These are phyloP conservation scores for Teratosphaeria epicoccoides DNA, from an alignment of 2,329 filamentous ascomycete species.

Conservation along the genomic window DNA sequence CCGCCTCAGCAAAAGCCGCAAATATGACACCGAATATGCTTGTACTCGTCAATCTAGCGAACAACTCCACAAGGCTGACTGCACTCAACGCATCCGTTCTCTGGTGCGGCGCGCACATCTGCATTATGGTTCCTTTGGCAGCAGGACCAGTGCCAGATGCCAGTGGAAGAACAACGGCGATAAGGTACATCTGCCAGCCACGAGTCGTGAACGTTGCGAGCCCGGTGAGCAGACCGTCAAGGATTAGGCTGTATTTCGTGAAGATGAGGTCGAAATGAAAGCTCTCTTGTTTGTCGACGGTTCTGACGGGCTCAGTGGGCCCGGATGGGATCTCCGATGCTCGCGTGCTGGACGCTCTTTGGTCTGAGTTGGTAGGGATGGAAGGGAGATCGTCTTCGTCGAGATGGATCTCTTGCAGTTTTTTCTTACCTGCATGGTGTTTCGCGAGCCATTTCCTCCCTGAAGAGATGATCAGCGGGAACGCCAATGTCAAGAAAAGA, in stretches of 20 bases:
- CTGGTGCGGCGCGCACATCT: slow-evolving; percentile 54
- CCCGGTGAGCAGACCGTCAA: slow-evolving; percentile 55
- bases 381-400: slow-evolving; percentile 11
- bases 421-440: slow-evolving; percentile 18
- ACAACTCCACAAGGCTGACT: slow-evolving; percentile 59
- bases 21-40: slow-evolving; percentile 58
- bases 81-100: slow-evolving; percentile 57
- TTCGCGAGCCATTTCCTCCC: slow-evolving; percentile 35
- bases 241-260: slow-evolving; percentile 52
- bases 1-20: slow-evolving; percentile 49
- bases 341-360: slow-evolving; percentile 34
- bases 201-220: slow-evolving; percentile 51
- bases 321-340: slow-evolving; percentile 32
- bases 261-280: slow-evolving; percentile 58
- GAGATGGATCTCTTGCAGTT: slow-evolving; percentile 5
- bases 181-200: slow-evolving; percentile 59
- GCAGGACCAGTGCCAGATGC: slow-evolving; percentile 59
- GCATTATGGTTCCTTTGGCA: slow-evolving; percentile 62
- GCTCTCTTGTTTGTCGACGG: slow-evolving; percentile 32
- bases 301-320: slow-evolving; percentile 28
- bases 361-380: slow-evolving; percentile 20
- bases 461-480: slow-evolving; percentile 33
- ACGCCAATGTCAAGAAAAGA: slow-evolving; percentile 34
- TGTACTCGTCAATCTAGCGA: slow-evolving; percentile 53
- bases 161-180: slow-evolving; percentile 55